Evolutionary conservation across 495 filamentous ascomycete species (phyloP), one percentile per base, ranked within the genome.

Genomic region (Trichoderma virens): DNA sequence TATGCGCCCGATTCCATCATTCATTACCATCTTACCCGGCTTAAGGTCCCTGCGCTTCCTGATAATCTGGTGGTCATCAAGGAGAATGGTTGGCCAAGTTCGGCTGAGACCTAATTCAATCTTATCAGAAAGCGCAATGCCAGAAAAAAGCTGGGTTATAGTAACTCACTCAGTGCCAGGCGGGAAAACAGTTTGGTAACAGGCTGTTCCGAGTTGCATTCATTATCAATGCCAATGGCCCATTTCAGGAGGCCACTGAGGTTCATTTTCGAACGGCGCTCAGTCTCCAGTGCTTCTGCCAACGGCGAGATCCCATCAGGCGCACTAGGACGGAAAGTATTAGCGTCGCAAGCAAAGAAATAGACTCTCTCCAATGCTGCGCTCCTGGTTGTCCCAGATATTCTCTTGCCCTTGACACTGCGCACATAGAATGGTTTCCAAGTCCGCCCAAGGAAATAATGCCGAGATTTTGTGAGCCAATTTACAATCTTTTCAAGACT

Each of bases 1-100:
- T 72, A 92, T 88, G 31, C 86, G 74, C 16, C 85, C 89, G 61
- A 90, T 90, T 5, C 91, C 90, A 68, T 95, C 90, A 66, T 92
- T 92, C 91, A 95, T 95, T 0, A 89, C 81, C 32, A 75, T 73
- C 0, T 65, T 60, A 16, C 73, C 74, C 0, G 78, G 79, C 0
- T 72, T 60, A 5, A 80, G 65, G 63, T 82, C 79, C 0, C 63
- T 13, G 1, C 35, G 6, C 18, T 64, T 69, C 38, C 75, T 71
- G 25, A 54, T 62, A 27, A 82, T 79, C 66, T 82, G 74, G 2
- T 71, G 43, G 0, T 68, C 69, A 39, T 74, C 66, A 14, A 80
- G 69, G 6, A 73, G 62, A 16, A 77, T 34, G 6, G 74, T 70
- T 0, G 78, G 73, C 2, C 60, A 68, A 0, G 79, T 80, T 62